A percentile compares a stretch with the other conserved stretches of the same genome.
Conservation (phyloP, 202 grass and related monocot genomes). For the Zizania palustris region DNA sequence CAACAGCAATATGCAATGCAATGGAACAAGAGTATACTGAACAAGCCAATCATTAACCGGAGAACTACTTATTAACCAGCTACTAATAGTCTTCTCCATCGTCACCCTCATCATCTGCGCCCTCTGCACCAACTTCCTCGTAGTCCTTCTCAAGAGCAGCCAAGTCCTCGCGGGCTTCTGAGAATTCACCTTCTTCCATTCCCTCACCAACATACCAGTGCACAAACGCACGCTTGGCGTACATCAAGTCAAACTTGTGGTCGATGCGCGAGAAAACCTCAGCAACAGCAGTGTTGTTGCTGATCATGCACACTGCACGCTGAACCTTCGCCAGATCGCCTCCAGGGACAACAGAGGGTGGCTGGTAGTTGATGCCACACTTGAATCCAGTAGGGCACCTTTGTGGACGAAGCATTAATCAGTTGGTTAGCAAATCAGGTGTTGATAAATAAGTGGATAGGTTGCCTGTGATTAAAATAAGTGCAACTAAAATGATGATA, state of each 20-base stretch:
- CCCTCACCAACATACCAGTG: conserved; percentile 97
- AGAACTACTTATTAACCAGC: conserved; percentile 54
- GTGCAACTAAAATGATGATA: conserved; percentile 27
- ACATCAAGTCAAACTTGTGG: conserved; percentile 98
- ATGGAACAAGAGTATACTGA: conserved; percentile 38
- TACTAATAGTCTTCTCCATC: conserved; percentile 88
- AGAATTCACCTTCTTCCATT: conserved; percentile 98
- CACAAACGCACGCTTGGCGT: conserved; percentile 86
- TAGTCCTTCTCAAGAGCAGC: conserved; percentile 97
- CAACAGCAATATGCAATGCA: conserved; percentile 44
- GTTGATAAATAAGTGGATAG: conserved; percentile 19
- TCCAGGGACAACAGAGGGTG: conserved; percentile 87
- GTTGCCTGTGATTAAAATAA: conserved; percentile 27
- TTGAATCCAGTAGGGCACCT: conserved; percentile 99
- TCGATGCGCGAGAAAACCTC: conserved; percentile 95
- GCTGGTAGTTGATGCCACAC: conserved; percentile 98
- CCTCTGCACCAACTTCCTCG: conserved; percentile 87
- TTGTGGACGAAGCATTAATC: conserved; percentile 26
- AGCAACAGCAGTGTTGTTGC: conserved; percentile 95
- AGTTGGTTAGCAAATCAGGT: conserved; percentile 44
- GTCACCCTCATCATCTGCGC: conserved; percentile 64
- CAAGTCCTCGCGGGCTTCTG: conserved; percentile 89
- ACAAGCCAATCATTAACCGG: conserved; percentile 46
- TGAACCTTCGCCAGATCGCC: conserved; percentile 94
- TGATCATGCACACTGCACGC: conserved; percentile 97